Conservation (phyloP, 257 asterid genomes). For the Leonotis leonurus region DNA sequence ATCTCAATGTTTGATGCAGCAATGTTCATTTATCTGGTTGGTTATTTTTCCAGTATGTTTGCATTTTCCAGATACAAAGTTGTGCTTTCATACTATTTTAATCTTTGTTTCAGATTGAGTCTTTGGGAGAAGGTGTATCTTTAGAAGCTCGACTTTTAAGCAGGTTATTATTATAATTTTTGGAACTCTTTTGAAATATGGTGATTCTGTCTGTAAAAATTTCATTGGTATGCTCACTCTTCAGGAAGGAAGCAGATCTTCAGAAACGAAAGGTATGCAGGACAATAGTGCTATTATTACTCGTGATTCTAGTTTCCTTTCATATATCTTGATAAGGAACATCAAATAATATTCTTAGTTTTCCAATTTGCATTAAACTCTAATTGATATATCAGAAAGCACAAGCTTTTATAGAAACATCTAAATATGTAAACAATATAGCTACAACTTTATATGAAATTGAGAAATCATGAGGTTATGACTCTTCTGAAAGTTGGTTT, state of each 20-base stretch:
- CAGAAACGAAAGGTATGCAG: conserved; percentile 86
- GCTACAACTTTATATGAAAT: neutral
- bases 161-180: conserved; percentile 52
- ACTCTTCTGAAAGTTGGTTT: neutral
- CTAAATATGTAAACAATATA: neutral
- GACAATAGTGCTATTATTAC: conserved; percentile 4
- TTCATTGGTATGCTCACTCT: conserved; percentile 7
- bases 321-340: neutral
- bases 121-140: conserved; percentile 90
- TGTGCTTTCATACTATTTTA: neutral
- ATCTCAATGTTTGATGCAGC: neutral
- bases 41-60: neutral
- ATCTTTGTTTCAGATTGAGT: conserved; percentile 55
- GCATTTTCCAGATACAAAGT: neutral
- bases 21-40: neutral
- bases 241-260: conserved; percentile 93
- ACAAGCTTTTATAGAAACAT: neutral
- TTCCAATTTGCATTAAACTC: neutral
- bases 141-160: conserved; percentile 88
- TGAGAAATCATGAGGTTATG: neutral
- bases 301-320: neutral
- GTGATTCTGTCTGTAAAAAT: conserved; percentile 9
- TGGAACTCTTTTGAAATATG: conserved; percentile 6
- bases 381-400: neutral
- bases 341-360: neutral